Evolutionary conservation across 208 protist species (phyloP).

Genomic region (Crithidia thermophila): DNA sequence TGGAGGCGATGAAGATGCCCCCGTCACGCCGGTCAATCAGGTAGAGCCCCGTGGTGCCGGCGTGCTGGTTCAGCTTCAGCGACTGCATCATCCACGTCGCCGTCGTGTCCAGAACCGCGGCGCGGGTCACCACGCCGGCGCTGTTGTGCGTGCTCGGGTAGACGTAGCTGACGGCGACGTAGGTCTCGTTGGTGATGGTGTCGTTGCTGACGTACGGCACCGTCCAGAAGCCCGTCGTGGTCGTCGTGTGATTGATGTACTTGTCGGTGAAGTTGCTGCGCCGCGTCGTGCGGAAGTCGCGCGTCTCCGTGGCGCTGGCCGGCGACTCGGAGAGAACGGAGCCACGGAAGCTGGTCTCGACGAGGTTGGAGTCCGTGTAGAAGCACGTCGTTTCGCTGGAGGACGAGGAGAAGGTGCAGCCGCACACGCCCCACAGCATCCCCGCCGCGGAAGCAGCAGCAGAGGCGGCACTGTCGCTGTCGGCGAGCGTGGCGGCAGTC

Average conservation of each 20-base stretch:
- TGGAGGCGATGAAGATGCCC: slow-evolving; percentile 45
- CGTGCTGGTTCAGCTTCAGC: slow-evolving; percentile 26
- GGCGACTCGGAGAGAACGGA: slow-evolving; percentile 14
- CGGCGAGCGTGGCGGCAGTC: not conserved
- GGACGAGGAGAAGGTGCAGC: slow-evolving; percentile 33
- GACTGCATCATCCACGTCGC: slow-evolving; percentile 34
- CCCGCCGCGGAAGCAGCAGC: not conserved
- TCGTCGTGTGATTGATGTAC: slow-evolving; percentile 18
- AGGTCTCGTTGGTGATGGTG: slow-evolving; percentile 12
- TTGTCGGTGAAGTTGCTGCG: slow-evolving; percentile 27
- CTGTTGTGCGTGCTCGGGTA: slow-evolving; percentile 32
- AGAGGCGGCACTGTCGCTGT: not conserved
- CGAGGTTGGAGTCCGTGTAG: slow-evolving; percentile 33
- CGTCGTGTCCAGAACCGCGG: slow-evolving; percentile 38
- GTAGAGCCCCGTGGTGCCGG: slow-evolving; percentile 42
- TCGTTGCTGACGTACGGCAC: slow-evolving; percentile 41
- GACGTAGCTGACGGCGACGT: slow-evolving; percentile 43
- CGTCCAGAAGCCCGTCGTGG: slow-evolving; percentile 42
- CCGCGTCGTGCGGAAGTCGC: slow-evolving; percentile 22
- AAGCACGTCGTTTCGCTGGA: slow-evolving; percentile 35
- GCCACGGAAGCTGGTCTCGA: slow-evolving; percentile 39
- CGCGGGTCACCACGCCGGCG: slow-evolving; percentile 30
- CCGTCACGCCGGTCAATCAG: slow-evolving; percentile 47
- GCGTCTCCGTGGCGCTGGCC: not conserved
- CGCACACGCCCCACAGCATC: slow-evolving; percentile 44